phyloP scores from a whole-genome alignment of 2,329 filamentous ascomycete species.

The Trichoderma semiorbis region DNA sequence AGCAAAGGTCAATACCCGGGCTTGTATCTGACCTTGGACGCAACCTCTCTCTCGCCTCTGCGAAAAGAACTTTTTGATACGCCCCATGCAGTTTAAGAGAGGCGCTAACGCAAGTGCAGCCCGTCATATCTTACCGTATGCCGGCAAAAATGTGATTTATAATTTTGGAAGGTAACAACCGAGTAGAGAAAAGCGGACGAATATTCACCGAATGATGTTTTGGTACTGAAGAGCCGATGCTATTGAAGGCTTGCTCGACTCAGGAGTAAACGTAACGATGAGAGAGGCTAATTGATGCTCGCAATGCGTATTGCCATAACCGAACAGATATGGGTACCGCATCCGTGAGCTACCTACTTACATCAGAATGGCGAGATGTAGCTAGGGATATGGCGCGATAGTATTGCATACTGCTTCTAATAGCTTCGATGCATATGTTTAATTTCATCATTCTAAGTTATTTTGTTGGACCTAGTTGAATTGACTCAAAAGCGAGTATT shows the following conservation, averaged over 20 bases:
- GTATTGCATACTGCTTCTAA: not conserved
- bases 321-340: not conserved
- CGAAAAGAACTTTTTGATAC: no score
- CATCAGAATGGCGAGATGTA: not conserved
- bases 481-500: not conserved
- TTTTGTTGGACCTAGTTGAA: not conserved
- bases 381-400: not conserved
- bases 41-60: no score
- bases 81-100: no score
- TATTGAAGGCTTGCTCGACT: not conserved
- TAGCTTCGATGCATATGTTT: not conserved
- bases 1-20: no score
- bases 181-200: not conserved
- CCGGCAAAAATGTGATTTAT: not conserved
- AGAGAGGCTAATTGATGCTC: not conserved
- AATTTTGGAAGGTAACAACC: not conserved
- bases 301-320: not conserved
- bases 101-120: not conserved
- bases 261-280: not conserved
- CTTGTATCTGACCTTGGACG: no score
- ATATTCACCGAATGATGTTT: not conserved
- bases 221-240: not conserved
- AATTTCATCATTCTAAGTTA: not conserved
- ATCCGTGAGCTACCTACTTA: not conserved
- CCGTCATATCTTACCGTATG: not conserved